Base-by-base conservation (phyloP, 1,284 basidiomycete genomes). In the Leccinum variabile region DNA sequence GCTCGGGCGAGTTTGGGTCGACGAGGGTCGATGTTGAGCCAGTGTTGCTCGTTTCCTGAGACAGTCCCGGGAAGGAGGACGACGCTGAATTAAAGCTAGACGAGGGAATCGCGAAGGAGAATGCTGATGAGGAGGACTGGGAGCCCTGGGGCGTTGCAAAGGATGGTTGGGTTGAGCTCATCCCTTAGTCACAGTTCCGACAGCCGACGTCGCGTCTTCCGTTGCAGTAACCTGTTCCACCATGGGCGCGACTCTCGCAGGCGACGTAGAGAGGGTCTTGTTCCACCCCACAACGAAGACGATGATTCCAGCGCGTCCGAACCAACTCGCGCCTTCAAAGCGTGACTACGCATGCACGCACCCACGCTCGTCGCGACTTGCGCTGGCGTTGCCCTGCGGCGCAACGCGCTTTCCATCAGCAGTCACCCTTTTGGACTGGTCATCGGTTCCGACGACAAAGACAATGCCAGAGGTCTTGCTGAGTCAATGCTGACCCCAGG, bases 351-450 rank as follows among this genome's bases (percentile, higher is more conserved):
- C 37, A n/a, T n/a, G n/a, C n/a, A n/a, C n/a, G n/a, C n/a, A n/a
- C n/a, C n/a, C n/a, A n/a, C n/a, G 5, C 77, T 90, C 2, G 76
- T 91, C 2, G 87, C 88, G 0, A 78, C 82, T 59, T 87, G 86
- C 70, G 83, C 87, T 5, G 88, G 87, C 0, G 81, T 86, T 37
- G 79, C 85, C 10, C 32, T 33, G 82, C 80, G 7, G 81, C 83
- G 58, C 49, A 13, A 16, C 5, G 18, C 50, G 9, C 54, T 70
- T 53, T 46, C 33, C 39, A 53, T 75, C 30, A 32, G 28, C 18
- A 70, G 62, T 18, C 67, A 69, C 28, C 28, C 28, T 28, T 28
- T 3, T n/a, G 28, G 28, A 28, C 75, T 95, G 93, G 92, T 83
- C 87, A 0, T 73, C 75, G 1, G 87, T 86, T 65, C 72, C 30